Evolutionary conservation across 179 eudicot genomes (phyloP), one percentile per base, ranked within the genome.

Genomic region (Camellia oleifera): DNA sequence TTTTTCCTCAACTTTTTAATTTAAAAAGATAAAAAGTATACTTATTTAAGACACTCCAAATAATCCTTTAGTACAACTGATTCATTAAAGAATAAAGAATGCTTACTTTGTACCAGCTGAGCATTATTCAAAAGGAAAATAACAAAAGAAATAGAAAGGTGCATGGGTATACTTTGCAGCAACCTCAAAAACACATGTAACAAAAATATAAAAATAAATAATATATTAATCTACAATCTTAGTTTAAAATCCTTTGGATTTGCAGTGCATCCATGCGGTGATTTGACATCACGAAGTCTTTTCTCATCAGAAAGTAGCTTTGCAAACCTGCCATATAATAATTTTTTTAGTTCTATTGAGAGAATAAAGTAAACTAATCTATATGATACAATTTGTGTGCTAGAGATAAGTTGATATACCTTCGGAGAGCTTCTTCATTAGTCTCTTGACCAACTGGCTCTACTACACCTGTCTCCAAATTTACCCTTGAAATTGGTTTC

Each of bases 391-490:
- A 61, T 61, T 0, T 61, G 2, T 32, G 40, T 32, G 1, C 5
- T 32, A 15, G 64, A 4, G 20, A 61, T 3, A 61, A 10, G 4
- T 60, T 5, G 40, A 32, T 17, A 46, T 63, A 76, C 85, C 69
- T 85, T 58, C 63, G 77, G 48, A 85, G 75, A 11, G 72, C 80
- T 20, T 80, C 81, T 52, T 74, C 72, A 74, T 73, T 80, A 3
- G 82, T 72, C 12, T 52, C 73, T 8, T 72, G 48, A 26, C 3
- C 18, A 1, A n/a, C 42, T 11, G 70, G 72, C 63, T 50, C 64
- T 63, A 3, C 18, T 0, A 50, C 5, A 23, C 78, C 82, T 4
- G 54, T 80, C 3, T 72, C 78, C 32, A 74, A 26, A 74, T 73
- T 74, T 3, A 74, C 46, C 18, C 78, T 73, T 10, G 82, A 23